These are phyloP conservation scores for Panaeolus papilionaceus DNA, from an alignment of 768 basidiomycete species.

Conservation along the genomic window DNA sequence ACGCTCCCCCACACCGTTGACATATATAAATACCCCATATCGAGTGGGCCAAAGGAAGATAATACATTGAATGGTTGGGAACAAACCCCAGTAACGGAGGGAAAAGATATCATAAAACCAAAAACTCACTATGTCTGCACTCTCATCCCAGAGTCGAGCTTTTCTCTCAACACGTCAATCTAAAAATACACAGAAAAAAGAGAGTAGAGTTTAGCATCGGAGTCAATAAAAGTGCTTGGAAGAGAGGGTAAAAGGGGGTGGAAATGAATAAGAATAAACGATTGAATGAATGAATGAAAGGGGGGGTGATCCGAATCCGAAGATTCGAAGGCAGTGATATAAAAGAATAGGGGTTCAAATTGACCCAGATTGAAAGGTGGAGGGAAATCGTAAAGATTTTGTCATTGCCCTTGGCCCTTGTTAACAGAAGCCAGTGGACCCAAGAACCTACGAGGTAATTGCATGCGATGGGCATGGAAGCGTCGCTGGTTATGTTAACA, in stretches of 20 bases:
- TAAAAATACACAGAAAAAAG: conserved; percentile 34
- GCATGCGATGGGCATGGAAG: not conserved
- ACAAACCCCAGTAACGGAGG: not conserved
- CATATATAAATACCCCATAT: not conserved
- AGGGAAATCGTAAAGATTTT: not conserved
- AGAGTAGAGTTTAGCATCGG: not conserved
- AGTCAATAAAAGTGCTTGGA: not conserved
- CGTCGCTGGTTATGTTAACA: not conserved
- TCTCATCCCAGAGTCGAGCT: conserved; percentile 68
- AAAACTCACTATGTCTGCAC: conserved; percentile 78
- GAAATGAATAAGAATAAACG: not conserved
- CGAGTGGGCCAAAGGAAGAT: not conserved
- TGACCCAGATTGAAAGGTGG: not conserved
- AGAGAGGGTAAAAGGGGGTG: not conserved
- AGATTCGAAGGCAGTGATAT: conserved; percentile 14
- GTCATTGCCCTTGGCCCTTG: not conserved
- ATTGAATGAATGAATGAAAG: not conserved
- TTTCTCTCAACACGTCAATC: conserved; percentile 76
- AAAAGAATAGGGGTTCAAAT: conserved; percentile 1
- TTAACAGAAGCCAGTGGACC: not conserved
- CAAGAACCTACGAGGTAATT: not conserved
- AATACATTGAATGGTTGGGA: not conserved
- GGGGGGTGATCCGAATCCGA: conserved; percentile 17
- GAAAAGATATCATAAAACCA: conserved; percentile 11
- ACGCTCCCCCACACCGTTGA: not conserved